Percentiles rank a stretch among this genome's conserved stretches.
These are phyloP conservation scores for Calonectria naviculata DNA, from an alignment of 2,329 filamentous ascomycete species.

Conservation along the genomic window DNA sequence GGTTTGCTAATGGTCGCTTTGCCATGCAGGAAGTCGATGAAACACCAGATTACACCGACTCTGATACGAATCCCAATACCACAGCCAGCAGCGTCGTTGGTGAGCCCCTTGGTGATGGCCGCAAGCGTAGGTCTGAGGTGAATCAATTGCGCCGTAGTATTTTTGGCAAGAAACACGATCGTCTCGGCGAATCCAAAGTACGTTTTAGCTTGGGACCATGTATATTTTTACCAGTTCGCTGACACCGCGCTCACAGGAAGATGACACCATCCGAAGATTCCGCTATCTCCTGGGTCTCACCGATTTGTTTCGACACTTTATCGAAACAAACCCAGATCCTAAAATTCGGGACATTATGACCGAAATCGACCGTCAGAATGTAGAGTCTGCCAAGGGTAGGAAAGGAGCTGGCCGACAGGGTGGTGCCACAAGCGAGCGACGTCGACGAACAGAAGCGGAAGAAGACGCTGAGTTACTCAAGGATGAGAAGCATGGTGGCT, in stretches of 20 bases:
- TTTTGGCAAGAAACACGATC: constrained; percentile 94
- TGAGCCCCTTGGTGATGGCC: constrained; percentile 78
- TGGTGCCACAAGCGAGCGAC: constrained; percentile 81
- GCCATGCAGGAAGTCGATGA: constrained; percentile 69
- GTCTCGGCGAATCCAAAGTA: constrained; percentile 92
- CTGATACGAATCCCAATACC: constrained; percentile 75
- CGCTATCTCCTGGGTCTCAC: constrained; percentile 94
- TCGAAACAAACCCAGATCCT: constrained; percentile 96
- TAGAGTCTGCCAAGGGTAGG: constrained; percentile 75
- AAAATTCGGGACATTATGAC: constrained; percentile 93
- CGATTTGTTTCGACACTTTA: constrained; percentile 98
- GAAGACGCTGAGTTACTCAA: constrained; percentile 91
- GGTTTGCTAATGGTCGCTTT: constrained; percentile 25
- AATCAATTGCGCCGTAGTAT: constrained; percentile 92
- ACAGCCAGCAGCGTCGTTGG: constrained; percentile 88
- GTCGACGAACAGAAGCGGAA: constrained; percentile 93
- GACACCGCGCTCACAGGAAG: constrained; percentile 69
- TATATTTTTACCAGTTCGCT: constrained; percentile 16
- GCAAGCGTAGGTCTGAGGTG: constrained; percentile 86
- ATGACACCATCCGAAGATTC: constrained; percentile 94
- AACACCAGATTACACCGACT: constrained; percentile 74
- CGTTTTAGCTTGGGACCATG: constrained; percentile 12
- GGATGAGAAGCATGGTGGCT: constrained; percentile 89
- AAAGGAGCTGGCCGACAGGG: constrained; percentile 84
- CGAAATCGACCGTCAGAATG: constrained; percentile 94